A percentile compares a stretch with the other conserved stretches of the same genome.
Conservation (phyloP, 2,329 filamentous ascomycete species). For the Leptographium lundbergii region DNA sequence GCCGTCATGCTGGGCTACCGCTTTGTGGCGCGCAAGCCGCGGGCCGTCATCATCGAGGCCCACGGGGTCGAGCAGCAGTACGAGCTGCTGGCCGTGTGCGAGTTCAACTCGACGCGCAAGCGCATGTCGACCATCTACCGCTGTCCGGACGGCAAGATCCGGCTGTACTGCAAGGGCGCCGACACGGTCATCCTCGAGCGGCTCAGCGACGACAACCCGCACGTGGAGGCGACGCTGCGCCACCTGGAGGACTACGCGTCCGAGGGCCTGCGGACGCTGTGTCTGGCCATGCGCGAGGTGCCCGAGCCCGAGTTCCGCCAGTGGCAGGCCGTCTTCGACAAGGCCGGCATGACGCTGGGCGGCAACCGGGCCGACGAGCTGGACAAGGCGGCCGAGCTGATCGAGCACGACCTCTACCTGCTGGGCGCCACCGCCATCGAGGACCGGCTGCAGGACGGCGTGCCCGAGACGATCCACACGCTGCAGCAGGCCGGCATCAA, state of each 20-base stretch:
- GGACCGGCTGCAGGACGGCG: conserved; percentile 90
- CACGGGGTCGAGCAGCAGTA: conserved; percentile 66
- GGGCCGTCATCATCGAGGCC: conserved; percentile 71
- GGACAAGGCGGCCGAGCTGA: conserved; percentile 92
- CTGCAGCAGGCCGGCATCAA: conserved; percentile 96
- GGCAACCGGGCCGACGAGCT: conserved; percentile 89
- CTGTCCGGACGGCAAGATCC: conserved; percentile 88
- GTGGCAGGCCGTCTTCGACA: conserved; percentile 79
- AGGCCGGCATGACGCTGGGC: conserved; percentile 76
- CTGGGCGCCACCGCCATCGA: conserved; percentile 95
- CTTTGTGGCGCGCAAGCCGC: conserved; percentile 83
- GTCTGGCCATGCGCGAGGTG: conserved; percentile 86
- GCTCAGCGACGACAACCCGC: conserved; percentile 68
- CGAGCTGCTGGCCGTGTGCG: conserved; percentile 88
- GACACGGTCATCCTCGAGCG: conserved; percentile 96
- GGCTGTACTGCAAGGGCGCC: conserved; percentile 90
- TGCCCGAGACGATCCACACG: conserved; percentile 95
- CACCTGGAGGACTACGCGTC: conserved; percentile 98
- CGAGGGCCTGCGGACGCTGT: conserved; percentile 87
- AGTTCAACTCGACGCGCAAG: conserved; percentile 97
- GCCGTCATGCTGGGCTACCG: conserved; percentile 76
- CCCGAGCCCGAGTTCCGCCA: conserved; percentile 79
- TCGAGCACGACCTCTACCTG: conserved; percentile 83
- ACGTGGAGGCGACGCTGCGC: conserved; percentile 77
- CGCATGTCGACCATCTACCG: conserved; percentile 97